phyloP scores from a whole-genome alignment of 306 rosid genomes.

The Lathyrus aphaca region DNA sequence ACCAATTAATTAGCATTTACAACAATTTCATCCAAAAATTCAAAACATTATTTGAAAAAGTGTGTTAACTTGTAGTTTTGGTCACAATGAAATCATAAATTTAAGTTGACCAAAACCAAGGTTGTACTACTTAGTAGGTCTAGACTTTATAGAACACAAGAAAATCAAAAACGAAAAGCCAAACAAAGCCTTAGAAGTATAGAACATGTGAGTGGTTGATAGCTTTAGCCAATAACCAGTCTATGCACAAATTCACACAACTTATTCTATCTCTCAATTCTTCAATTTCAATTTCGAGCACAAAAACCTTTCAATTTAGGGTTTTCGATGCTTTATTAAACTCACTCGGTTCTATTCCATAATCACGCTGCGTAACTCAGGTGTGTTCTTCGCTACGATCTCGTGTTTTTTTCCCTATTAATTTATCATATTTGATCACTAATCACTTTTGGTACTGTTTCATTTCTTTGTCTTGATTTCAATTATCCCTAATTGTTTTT shows the following conservation, averaged over 20 bases:
- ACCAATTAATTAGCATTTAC: too few relatives aligned
- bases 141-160: background rate
- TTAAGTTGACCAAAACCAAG: background rate
- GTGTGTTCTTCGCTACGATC: constrained; percentile 44
- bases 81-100: background rate
- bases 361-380: constrained; percentile 41
- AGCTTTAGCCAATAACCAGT: constrained; percentile 8
- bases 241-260: constrained; percentile 27
- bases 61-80: background rate
- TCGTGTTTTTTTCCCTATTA: constrained; percentile 2
- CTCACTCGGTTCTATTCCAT: background rate
- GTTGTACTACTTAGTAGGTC: background rate
- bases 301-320: constrained; percentile 24
- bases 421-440: constrained; percentile 28
- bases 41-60: background rate
- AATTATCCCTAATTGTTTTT: background rate
- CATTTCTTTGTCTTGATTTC: constrained; percentile 28
- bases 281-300: background rate
- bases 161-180: constrained; percentile 12
- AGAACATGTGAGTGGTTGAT: constrained; percentile 43
- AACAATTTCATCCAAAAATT: background rate
- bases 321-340: constrained; percentile 37
- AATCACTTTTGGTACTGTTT: constrained; percentile 13
- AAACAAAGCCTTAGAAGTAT: constrained; percentile 38
- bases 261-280: constrained; percentile 22